Percentiles rank a stretch among this genome's conserved stretches.
phyloP scores from a whole-genome alignment of 73 alveolate species.

The Paramecium octaurelia region DNA sequence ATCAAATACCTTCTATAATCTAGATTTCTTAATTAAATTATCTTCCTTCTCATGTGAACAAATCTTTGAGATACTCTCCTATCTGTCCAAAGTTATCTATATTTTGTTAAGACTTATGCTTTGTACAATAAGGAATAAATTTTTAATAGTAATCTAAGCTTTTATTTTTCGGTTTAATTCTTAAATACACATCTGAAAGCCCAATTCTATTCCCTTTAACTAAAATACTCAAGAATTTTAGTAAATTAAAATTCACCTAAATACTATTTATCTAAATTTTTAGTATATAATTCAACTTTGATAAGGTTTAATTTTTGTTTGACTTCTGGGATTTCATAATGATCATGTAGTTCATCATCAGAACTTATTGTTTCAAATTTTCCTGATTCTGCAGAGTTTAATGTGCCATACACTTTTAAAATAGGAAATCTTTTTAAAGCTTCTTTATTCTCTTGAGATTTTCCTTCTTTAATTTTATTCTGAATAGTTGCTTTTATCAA shows the following conservation, averaged over 20 bases:
- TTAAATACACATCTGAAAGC: background rate
- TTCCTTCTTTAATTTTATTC: background rate
- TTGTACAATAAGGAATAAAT: background rate
- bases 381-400: background rate
- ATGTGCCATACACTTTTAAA: background rate
- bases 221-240: background rate
- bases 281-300: background rate
- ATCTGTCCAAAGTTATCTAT: background rate
- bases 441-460: background rate
- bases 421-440: background rate
- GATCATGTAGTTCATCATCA: background rate
- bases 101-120: background rate
- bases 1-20: background rate
- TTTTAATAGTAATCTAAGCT: background rate
- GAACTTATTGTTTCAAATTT: background rate
- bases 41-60: background rate
- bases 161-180: background rate
- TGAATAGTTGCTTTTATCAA: background rate
- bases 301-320: background rate
- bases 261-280: background rate
- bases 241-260: background rate
- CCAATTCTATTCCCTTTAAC: background rate
- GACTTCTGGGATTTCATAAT: background rate
- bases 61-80: background rate
- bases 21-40: background rate